Evolutionary conservation across 2,329 filamentous ascomycete species (phyloP), one percentile per base, ranked within the genome.

Genomic region (Dothiorella sarmentorum): DNA sequence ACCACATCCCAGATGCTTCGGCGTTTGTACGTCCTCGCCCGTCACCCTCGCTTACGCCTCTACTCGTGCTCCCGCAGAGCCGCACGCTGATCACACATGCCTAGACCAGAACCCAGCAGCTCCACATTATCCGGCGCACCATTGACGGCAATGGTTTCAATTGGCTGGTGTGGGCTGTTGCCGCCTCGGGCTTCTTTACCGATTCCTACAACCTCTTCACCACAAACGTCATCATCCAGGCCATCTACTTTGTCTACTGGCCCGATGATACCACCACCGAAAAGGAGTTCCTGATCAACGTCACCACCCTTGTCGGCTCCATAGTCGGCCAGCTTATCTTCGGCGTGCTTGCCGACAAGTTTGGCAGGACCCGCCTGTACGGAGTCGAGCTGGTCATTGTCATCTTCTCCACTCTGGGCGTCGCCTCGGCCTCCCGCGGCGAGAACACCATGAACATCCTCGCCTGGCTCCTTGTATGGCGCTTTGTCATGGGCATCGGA

Each of bases 341-440:
- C 59, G 73, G 74, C 17, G 65, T 71, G 42, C 68, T 71, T 15
- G 73, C 72, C 11, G 74, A 76, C 58, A 40, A 67, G 7, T 64
- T 71, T 20, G 72, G 73, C n/a, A 61, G 73, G 58, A 64, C 71
- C 24, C 71, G 73, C 29, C 71, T 75, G 63, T 76, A 76, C 52
- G 73, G 74, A 3, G 63, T 75, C 15, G 74, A 75, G 49, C 61
- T 75, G 2, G 68, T 75, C 5, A 74, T 76, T 27, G 69, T 75
- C 22, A 75, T 76, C 27, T 67, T 74, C 33, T 71, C 68, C 18
- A 74, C 72, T 2, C 69, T 75, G 61, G 65, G 74, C 18, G 63
- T 75, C 35, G 63, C 74, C 13, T 72, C 73, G 67, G 71, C 70
- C 55, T 75, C 72, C 2, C 67, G 64, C 43, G 69, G 70, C 3